Conservation (phyloP, 176 grass and related monocot species). For the Oryza rufipogon region DNA sequence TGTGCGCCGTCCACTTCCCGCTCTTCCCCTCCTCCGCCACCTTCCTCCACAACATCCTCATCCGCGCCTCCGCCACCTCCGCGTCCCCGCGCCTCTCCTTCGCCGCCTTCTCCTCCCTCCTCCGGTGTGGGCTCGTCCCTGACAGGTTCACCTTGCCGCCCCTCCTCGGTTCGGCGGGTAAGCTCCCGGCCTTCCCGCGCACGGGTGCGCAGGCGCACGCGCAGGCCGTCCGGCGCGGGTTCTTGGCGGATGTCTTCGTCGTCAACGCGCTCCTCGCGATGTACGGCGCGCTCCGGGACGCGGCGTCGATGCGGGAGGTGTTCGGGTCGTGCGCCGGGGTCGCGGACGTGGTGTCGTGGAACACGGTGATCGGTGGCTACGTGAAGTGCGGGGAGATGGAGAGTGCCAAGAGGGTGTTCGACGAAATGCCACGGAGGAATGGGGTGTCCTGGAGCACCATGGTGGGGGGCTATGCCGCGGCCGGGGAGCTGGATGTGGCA, state of each 20-base stretch:
- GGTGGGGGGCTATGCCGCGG: conserved; percentile 52
- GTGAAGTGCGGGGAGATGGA: conserved; percentile 52
- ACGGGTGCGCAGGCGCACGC: conserved; percentile 61
- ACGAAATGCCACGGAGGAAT: conserved; percentile 61
- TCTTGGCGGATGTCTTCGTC: conserved; percentile 54
- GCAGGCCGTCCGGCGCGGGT: conserved; percentile 58
- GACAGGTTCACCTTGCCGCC: conserved; percentile 52
- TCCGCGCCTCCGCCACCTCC: conserved; percentile 59
- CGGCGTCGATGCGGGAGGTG: conserved; percentile 50
- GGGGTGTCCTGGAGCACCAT: conserved; percentile 74
- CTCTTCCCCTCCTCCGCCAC: conserved; percentile 52
- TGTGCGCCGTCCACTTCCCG: conserved; percentile 62
- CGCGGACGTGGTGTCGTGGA: conserved; percentile 72
- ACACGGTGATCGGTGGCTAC: conserved; percentile 60
- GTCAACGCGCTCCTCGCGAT: conserved; percentile 62
- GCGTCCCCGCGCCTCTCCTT: conserved; percentile 33
- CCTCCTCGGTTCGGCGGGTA: conserved; percentile 44
- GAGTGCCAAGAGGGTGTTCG: conserved; percentile 49
- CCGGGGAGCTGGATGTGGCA: conserved; percentile 60
- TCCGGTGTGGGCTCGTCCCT: conserved; percentile 20
- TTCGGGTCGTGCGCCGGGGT: conserved; percentile 48
- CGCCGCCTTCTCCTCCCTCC: conserved; percentile 51
- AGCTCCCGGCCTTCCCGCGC: conserved; percentile 35
- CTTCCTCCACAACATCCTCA: conserved; percentile 77
- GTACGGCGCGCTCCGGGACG: conserved; percentile 61